Percentiles rank a stretch among this genome's conserved stretches.
These are phyloP conservation scores for Eimeria falciformis DNA, from an alignment of 169 alveolate genomes.

Conservation along the genomic window DNA sequence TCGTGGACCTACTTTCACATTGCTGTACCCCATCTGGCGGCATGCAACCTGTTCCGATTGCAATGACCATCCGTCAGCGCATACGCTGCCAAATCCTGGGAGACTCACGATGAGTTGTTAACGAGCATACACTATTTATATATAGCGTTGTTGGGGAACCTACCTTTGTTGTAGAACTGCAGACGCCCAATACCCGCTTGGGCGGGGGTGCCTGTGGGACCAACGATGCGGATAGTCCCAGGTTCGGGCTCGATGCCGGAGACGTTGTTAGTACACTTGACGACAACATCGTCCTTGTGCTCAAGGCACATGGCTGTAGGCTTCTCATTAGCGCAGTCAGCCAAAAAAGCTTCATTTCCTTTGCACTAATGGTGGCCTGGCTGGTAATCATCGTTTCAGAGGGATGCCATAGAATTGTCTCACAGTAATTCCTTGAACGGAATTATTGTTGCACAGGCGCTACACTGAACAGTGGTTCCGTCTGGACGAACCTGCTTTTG, in stretches of 20 bases:
- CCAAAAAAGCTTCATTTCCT: constrained; percentile 85
- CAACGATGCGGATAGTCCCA: constrained; percentile 88
- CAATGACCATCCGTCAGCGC: constrained; percentile 88
- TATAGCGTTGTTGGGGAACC: neutral
- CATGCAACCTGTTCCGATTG: constrained; percentile 90
- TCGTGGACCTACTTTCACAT: constrained; percentile 65
- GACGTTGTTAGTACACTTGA: constrained; percentile 86
- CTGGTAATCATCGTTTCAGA: too few relatives aligned
- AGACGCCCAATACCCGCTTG: constrained; percentile 85
- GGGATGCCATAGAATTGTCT: neutral
- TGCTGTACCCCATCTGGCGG: constrained; percentile 87
- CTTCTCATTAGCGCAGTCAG: constrained; percentile 86
- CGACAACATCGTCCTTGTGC: constrained; percentile 88
- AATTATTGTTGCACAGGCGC: neutral
- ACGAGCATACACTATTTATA: neutral
- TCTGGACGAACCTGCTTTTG: constrained; percentile 84
- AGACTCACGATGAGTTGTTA: neutral
- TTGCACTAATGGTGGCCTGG: constrained; percentile 77
- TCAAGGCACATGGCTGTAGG: constrained; percentile 85
- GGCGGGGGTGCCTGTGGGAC: constrained; percentile 83
- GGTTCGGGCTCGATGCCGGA: constrained; percentile 81
- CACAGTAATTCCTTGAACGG: constrained; percentile 35
- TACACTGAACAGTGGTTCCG: neutral
- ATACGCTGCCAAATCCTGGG: constrained; percentile 81
- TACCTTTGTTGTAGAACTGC: constrained; percentile 70